Conservation (phyloP, 257 asterid genomes). For the Rauvolfia tetraphylla region DNA sequence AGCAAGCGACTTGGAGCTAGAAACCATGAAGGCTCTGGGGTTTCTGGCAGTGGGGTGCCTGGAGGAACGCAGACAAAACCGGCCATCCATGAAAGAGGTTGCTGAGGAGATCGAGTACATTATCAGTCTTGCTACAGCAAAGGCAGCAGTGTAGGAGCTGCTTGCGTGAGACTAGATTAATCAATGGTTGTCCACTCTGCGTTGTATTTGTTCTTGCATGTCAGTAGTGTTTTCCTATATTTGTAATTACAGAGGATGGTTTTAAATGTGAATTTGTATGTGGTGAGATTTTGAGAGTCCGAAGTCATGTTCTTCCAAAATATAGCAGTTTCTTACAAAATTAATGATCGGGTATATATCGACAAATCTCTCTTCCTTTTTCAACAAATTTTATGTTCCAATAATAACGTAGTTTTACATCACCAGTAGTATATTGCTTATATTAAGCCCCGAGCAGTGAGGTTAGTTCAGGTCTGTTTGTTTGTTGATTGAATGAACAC, state of each 20-base stretch:
- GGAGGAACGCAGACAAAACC: slow-evolving; percentile 72
- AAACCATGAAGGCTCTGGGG: slow-evolving; percentile 91
- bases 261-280: too few relatives aligned
- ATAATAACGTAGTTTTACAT: too few relatives aligned
- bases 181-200: neutral
- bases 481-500: too few relatives aligned
- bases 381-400: too few relatives aligned
- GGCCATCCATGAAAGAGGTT: slow-evolving; percentile 98
- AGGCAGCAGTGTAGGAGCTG: slow-evolving; percentile 13
- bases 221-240: neutral
- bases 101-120: slow-evolving; percentile 77
- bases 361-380: too few relatives aligned
- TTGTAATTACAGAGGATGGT: neutral
- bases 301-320: too few relatives aligned
- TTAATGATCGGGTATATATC: too few relatives aligned
- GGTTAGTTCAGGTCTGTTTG: too few relatives aligned
- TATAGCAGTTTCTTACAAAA: too few relatives aligned
- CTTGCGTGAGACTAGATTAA: neutral
- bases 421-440: too few relatives aligned
- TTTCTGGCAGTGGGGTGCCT: slow-evolving; percentile 76
- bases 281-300: too few relatives aligned
- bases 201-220: neutral
- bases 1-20: slow-evolving; percentile 52
- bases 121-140: slow-evolving; percentile 51
- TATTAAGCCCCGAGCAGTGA: too few relatives aligned